These are phyloP conservation scores for Alternaria hordeiaustralica DNA, from an alignment of 2,329 filamentous ascomycete genomes.

Conservation along the genomic window DNA sequence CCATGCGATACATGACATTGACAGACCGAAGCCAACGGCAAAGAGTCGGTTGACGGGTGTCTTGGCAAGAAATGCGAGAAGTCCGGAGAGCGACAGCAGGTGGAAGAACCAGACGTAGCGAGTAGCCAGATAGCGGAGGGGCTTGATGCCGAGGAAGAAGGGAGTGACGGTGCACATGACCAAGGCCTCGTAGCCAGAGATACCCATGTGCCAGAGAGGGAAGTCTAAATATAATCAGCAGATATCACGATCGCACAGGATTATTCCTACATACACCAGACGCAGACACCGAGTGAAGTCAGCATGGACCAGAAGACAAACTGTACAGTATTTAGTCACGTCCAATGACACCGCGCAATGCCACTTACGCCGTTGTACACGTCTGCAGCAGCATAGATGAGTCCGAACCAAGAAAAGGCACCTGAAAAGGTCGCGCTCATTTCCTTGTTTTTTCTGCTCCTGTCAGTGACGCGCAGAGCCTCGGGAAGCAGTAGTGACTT, in stretches of 20 bases:
- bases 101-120: constrained; percentile 75
- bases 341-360: neutral
- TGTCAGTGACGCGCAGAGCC: constrained; percentile 26
- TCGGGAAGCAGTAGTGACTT: constrained; percentile 49
- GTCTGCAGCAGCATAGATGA: constrained; percentile 83
- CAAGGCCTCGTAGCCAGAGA: constrained; percentile 91
- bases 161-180: constrained; percentile 87
- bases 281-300: constrained; percentile 83
- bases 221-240: constrained; percentile 67
- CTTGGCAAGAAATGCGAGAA: constrained; percentile 79
- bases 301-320: constrained; percentile 96
- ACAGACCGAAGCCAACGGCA: constrained; percentile 79
- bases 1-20: constrained; percentile 83
- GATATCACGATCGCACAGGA: neutral
- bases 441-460: constrained; percentile 73
- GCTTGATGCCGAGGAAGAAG: constrained; percentile 73
- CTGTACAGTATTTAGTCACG: constrained; percentile 52
- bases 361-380: constrained; percentile 84
- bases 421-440: constrained; percentile 72
- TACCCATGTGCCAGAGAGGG: constrained; percentile 98
- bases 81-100: constrained; percentile 76
- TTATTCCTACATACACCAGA: constrained; percentile 78
- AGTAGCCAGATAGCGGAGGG: constrained; percentile 71
- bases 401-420: constrained; percentile 74
- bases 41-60: constrained; percentile 79